Conservation (phyloP, 2,329 filamentous ascomycete species). For the Cladorrhinum sp. region DNA sequence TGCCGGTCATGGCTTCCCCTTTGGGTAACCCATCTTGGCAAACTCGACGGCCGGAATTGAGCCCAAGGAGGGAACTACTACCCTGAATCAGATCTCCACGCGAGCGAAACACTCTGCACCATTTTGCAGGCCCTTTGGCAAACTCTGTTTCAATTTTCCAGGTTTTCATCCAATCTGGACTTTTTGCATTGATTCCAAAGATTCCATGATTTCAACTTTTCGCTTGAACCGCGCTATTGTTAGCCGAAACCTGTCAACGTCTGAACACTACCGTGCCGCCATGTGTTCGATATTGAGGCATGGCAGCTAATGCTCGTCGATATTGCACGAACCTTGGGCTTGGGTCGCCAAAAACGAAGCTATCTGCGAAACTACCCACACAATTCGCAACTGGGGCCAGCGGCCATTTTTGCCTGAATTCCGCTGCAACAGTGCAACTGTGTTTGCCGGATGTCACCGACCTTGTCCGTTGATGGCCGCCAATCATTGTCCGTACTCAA, state of each 20-base stretch:
- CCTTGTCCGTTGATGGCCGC: not conserved
- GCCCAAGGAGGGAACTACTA: not conserved
- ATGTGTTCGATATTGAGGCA: conserved; percentile 19
- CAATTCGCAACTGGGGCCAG: not conserved
- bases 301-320: conserved; percentile 13
- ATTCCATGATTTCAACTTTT: not conserved
- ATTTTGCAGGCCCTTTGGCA: not conserved
- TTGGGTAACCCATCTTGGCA: not conserved
- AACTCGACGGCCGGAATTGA: not conserved
- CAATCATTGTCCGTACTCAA: not conserved
- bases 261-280: conserved; percentile 17
- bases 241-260: conserved; percentile 4
- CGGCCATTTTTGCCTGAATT: conserved; percentile 18
- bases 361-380: not conserved
- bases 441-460: conserved; percentile 1
- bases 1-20: not conserved
- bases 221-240: conserved; percentile 1
- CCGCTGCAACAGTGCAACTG: not conserved
- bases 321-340: conserved; percentile 23
- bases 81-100: not conserved
- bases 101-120: not conserved
- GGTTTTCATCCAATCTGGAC: not conserved
- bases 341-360: conserved; percentile 14
- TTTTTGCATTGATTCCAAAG: conserved; percentile 1
- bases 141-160: not conserved